Percentiles rank a stretch among this genome's conserved stretches.
Conservation (phyloP, 2,329 filamentous ascomycete species). For the Zasmidium citrigriseum region DNA sequence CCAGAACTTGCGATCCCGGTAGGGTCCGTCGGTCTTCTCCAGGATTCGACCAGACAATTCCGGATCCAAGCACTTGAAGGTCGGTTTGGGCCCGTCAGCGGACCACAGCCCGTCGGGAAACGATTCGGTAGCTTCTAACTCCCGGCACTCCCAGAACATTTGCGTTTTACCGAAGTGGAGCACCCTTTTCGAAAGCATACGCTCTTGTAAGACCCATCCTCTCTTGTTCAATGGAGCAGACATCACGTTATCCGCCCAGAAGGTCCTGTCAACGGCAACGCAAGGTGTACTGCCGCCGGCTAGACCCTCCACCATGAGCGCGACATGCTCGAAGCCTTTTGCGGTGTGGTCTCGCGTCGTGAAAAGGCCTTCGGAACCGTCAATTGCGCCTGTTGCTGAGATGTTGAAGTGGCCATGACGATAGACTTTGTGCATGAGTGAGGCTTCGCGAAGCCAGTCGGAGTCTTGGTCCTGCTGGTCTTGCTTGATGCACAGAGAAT, state of each 20-base stretch:
- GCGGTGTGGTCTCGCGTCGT: background rate
- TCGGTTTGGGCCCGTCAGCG: background rate
- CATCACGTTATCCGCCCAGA: background rate
- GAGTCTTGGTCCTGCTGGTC: background rate
- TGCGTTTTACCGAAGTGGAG: conserved; percentile 11
- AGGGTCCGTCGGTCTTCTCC: background rate
- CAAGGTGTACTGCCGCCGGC: background rate
- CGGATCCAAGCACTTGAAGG: background rate
- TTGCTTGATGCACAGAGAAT: conserved; percentile 12
- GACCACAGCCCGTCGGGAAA: background rate
- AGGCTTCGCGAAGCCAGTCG: conserved; percentile 16
- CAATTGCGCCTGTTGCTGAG: conserved; percentile 6
- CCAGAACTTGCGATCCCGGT: background rate
- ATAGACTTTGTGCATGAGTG: conserved; percentile 11
- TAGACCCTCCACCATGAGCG: background rate
- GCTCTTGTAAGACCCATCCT: conserved; percentile 15
- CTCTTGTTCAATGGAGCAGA: conserved; percentile 2
- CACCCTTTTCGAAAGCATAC: conserved; percentile 6
- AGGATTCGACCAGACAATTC: background rate
- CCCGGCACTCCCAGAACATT: conserved; percentile 9
- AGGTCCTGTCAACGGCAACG: background rate
- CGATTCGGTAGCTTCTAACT: background rate
- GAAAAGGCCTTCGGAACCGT: conserved; percentile 7
- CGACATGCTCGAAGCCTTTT: background rate
- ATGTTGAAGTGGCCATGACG: conserved; percentile 6